Evolutionary conservation across 192 early-diverging fungal species (phyloP).

Genomic region (Coemansia asiatica): DNA sequence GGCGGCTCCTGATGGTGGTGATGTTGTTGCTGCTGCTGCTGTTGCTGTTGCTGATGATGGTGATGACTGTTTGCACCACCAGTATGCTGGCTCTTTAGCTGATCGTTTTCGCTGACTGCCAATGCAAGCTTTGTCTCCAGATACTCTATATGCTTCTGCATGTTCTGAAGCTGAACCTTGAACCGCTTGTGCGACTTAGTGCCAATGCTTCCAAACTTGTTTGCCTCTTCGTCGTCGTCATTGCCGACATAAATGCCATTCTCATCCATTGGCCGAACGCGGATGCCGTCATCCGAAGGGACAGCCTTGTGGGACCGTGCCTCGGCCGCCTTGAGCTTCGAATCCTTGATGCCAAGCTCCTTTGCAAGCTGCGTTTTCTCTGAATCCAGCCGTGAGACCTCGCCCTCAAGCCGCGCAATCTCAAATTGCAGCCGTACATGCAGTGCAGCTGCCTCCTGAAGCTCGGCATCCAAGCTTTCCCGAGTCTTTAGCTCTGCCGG

Average conservation of each 20-base stretch:
- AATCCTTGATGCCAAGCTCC: slow-evolving; percentile 31
- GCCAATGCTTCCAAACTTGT: slow-evolving; percentile 38
- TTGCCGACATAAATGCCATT: neutral
- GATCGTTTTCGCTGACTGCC: slow-evolving; percentile 52
- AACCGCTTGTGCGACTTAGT: slow-evolving; percentile 55
- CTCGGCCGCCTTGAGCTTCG: slow-evolving; percentile 32
- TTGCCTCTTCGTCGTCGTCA: slow-evolving; percentile 11
- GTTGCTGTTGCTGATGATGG: slow-evolving; percentile 5
- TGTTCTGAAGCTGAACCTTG: slow-evolving; percentile 55
- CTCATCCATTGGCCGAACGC: slow-evolving; percentile 40
- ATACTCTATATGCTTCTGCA: slow-evolving; percentile 56
- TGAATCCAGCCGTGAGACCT: slow-evolving; percentile 49
- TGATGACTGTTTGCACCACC: neutral
- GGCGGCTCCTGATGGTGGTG: neutral
- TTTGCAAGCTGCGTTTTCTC: slow-evolving; percentile 44
- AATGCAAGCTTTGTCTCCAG: slow-evolving; percentile 52
- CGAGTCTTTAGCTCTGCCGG: neutral
- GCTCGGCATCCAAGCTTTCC: slow-evolving; percentile 26
- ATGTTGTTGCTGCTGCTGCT: slow-evolving; percentile 6
- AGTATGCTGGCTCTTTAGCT: slow-evolving; percentile 26
- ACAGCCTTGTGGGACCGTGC: slow-evolving; percentile 13
- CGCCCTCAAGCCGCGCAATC: slow-evolving; percentile 49
- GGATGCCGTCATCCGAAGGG: slow-evolving; percentile 43
- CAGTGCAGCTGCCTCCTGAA: slow-evolving; percentile 50
- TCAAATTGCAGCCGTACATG: slow-evolving; percentile 53